phyloP scores from a whole-genome alignment of 176 grass and related monocot genomes.

The Ananas comosus region DNA sequence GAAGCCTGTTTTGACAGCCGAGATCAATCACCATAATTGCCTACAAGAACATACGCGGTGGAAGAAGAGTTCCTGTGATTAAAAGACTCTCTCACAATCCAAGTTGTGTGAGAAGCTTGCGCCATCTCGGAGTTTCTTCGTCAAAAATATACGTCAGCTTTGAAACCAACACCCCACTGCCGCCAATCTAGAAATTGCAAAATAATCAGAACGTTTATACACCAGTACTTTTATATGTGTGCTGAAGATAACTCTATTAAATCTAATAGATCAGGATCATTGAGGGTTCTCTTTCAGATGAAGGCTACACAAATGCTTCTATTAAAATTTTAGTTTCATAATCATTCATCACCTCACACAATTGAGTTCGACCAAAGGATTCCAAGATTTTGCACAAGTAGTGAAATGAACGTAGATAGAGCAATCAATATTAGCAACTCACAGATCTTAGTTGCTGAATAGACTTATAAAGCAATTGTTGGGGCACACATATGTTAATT shows the following conservation, averaged over 20 bases:
- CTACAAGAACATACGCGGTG: neutral
- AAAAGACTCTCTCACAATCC: slow-evolving; percentile 34
- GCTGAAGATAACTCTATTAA: neutral
- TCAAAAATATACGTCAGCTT: slow-evolving; percentile 92
- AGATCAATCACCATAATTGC: no score
- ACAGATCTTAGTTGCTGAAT: slow-evolving; percentile 91
- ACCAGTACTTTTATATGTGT: neutral
- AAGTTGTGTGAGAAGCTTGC: slow-evolving; percentile 59
- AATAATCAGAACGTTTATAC: neutral
- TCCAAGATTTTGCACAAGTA: neutral
- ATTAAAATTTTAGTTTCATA: neutral
- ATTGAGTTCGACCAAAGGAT: neutral
- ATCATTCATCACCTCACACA: neutral
- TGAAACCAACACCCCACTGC: slow-evolving; percentile 88
- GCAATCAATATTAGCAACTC: slow-evolving; percentile 22
- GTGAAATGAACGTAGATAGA: neutral
- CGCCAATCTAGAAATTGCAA: slow-evolving; percentile 45
- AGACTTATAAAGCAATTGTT: slow-evolving; percentile 79
- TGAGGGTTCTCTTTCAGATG: neutral
- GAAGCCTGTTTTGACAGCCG: neutral
- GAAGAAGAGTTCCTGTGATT: neutral
- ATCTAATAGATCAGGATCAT: neutral
- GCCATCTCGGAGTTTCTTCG: slow-evolving; percentile 92
- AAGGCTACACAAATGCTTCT: neutral
- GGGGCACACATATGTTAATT: slow-evolving; percentile 77